Conservation (phyloP, 331 rosid genomes). For the Stylosanthes scabra region DNA sequence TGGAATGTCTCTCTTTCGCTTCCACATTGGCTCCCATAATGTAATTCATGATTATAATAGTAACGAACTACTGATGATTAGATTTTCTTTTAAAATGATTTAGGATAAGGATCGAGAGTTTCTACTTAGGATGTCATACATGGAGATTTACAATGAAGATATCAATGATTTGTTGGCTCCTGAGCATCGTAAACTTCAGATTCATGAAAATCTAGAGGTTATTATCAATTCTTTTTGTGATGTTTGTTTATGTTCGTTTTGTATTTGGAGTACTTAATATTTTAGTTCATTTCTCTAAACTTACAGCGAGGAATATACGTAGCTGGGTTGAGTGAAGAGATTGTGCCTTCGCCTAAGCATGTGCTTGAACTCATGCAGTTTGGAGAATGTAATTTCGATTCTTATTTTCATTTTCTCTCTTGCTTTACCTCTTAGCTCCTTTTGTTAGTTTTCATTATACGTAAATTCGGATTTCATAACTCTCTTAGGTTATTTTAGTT, state of each 20-base stretch:
- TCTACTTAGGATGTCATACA: slow-evolving; percentile 96
- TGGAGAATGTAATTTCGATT: slow-evolving; percentile 74
- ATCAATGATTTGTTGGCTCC: slow-evolving; percentile 95
- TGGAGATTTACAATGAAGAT: slow-evolving; percentile 98
- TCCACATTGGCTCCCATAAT: background rate
- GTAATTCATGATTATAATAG: too few species aligned
- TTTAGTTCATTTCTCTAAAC: slow-evolving; percentile 31
- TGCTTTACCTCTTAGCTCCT: slow-evolving; percentile 5
- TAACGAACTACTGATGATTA: too few species aligned
- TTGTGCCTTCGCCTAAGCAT: slow-evolving; percentile 91
- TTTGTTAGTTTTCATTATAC: slow-evolving; percentile 1
- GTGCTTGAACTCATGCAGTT: slow-evolving; percentile 82
- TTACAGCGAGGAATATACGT: slow-evolving; percentile 92
- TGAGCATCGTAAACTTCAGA: slow-evolving; percentile 93
- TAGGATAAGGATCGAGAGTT: slow-evolving; percentile 91
- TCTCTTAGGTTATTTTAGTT: slow-evolving; percentile 18
- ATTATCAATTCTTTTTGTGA: background rate
- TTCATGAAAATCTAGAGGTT: slow-evolving; percentile 95
- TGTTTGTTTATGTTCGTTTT: slow-evolving; percentile 16
- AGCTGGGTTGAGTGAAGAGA: slow-evolving; percentile 96
- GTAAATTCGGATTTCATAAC: slow-evolving; percentile 10
- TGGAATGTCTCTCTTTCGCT: too few species aligned
- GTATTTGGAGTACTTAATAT: slow-evolving; percentile 19
- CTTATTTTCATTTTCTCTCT: slow-evolving; percentile 8
- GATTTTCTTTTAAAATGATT: slow-evolving; percentile 22